phyloP scores from a whole-genome alignment of 2,329 filamentous ascomycete genomes.

The Teratosphaeria nubilosa region DNA sequence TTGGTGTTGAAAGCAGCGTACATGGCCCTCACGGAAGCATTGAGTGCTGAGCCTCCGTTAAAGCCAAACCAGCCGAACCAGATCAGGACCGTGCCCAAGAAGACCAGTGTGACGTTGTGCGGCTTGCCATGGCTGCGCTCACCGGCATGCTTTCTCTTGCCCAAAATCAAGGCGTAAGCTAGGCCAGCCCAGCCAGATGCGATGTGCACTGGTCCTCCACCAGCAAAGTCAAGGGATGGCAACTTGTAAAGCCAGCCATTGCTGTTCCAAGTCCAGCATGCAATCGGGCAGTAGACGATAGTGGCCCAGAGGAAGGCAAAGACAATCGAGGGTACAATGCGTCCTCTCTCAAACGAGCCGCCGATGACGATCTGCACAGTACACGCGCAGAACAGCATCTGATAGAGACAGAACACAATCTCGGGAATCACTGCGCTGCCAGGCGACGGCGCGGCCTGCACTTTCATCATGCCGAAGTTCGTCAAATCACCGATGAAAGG shows the following conservation, averaged over 20 bases:
- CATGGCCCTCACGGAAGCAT: conserved; percentile 39
- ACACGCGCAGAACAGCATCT: conserved; percentile 46
- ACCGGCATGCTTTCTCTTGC: conserved; percentile 44
- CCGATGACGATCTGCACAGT: conserved; percentile 57
- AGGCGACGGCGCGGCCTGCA: conserved; percentile 50
- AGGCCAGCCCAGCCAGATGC: conserved; percentile 53
- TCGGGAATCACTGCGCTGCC: conserved; percentile 41
- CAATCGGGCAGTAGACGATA: conserved; percentile 52
- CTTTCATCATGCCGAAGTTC: conserved; percentile 53
- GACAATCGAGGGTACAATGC: conserved; percentile 53
- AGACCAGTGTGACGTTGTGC: conserved; percentile 55
- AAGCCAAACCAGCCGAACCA: conserved; percentile 53
- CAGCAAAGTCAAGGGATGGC: conserved; percentile 50
- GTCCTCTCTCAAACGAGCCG: conserved; percentile 54
- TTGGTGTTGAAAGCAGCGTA: conserved; percentile 50
- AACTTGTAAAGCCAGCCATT: conserved; percentile 56
- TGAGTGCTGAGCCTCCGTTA: not conserved
- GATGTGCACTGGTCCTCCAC: conserved; percentile 55
- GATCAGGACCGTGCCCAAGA: conserved; percentile 54
- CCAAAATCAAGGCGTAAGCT: conserved; percentile 54
- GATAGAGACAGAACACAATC: conserved; percentile 55
- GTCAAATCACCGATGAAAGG: conserved; percentile 54
- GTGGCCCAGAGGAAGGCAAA: conserved; percentile 56
- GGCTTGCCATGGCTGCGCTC: conserved; percentile 44
- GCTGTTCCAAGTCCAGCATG: conserved; percentile 59